These are phyloP conservation scores for Cinchona pubescens DNA, from an alignment of 257 asterid genomes.

Conservation along the genomic window DNA sequence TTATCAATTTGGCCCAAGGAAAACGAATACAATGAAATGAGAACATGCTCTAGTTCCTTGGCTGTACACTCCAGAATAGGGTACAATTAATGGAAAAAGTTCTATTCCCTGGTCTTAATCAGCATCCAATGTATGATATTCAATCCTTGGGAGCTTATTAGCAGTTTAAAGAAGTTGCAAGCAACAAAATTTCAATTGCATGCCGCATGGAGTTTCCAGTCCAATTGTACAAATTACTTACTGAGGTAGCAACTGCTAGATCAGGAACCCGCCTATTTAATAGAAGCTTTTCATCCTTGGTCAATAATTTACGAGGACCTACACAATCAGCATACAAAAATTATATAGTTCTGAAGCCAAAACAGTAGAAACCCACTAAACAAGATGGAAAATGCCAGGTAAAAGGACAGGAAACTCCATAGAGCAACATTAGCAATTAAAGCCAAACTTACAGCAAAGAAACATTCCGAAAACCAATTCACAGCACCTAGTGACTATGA, in stretches of 20 bases:
- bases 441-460: neutral
- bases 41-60: neutral
- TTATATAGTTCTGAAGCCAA: conserved; percentile 10
- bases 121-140: neutral
- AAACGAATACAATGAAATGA: neutral
- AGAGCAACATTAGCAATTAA: neutral
- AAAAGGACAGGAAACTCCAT: neutral
- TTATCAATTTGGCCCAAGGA: neutral
- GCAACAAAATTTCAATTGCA: neutral
- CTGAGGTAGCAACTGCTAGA: conserved; percentile 70
- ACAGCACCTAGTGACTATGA: neutral
- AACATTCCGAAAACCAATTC: neutral
- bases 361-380: conserved; percentile 1
- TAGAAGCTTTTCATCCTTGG: conserved; percentile 66
- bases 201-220: neutral
- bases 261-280: conserved; percentile 72
- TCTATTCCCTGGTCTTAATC: neutral
- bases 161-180: conserved; percentile 3
- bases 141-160: neutral
- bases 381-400: conserved; percentile 1
- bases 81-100: neutral
- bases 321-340: conserved; percentile 20
- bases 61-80: neutral
- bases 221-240: conserved; percentile 33
- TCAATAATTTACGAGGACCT: conserved; percentile 69